A percentile compares a stretch with the other conserved stretches of the same genome.
These are phyloP conservation scores for Alnus glutinosa DNA, from an alignment of 306 rosid genomes.

Conservation along the genomic window DNA sequence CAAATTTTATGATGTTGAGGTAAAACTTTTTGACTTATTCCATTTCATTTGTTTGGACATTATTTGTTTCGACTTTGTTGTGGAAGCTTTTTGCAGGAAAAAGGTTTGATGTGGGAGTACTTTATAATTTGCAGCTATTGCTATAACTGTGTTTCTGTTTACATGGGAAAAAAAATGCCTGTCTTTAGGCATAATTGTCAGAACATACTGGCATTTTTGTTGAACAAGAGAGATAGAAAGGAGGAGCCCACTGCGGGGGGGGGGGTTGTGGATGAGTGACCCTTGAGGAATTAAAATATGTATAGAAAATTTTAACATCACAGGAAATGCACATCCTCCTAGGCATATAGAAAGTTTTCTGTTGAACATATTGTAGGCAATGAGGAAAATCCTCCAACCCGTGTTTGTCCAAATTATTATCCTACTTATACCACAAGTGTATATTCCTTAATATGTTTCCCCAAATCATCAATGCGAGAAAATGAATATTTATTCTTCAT, in stretches of 20 bases:
- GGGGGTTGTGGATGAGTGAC: background rate
- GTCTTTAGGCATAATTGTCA: background rate
- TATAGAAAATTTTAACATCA: background rate
- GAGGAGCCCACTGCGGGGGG: background rate
- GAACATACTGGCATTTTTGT: background rate
- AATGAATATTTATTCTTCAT: too few relatives aligned
- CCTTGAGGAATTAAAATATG: too few relatives aligned
- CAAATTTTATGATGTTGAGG: conserved; percentile 86
- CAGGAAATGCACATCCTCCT: background rate
- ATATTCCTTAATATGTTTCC: too few relatives aligned
- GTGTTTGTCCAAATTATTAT: background rate
- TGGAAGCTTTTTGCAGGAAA: background rate
- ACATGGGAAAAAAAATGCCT: background rate
- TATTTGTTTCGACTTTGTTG: background rate
- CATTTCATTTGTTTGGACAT: background rate
- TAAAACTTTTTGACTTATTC: conserved; percentile 23
- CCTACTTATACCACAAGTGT: background rate
- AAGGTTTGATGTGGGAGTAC: background rate
- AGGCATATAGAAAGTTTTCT: background rate
- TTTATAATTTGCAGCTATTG: background rate
- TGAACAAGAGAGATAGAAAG: too few relatives aligned
- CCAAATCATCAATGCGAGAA: too few relatives aligned
- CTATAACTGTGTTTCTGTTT: background rate
- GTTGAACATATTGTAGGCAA: background rate
- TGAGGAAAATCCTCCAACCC: background rate